A percentile compares a stretch with the other conserved stretches of the same genome.
Evolutionary conservation across 2,329 filamentous ascomycete genomes (phyloP).

Genomic region (Cercospora brassicicola): DNA sequence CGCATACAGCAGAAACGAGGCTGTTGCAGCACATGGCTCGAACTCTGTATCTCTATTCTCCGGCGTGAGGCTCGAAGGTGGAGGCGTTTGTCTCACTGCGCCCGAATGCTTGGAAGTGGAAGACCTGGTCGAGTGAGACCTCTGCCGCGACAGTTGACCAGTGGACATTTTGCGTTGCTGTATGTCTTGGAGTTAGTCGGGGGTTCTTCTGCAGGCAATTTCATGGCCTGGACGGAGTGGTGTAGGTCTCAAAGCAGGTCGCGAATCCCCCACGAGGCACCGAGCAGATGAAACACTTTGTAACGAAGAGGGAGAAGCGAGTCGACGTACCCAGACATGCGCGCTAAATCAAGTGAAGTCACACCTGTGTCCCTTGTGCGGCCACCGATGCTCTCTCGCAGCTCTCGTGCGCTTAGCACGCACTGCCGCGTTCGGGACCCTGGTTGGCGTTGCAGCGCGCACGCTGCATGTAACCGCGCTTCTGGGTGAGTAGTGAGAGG

Average conservation of each 20-base stretch:
- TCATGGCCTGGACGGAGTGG: constrained; percentile 29
- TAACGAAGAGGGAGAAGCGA: constrained; percentile 20
- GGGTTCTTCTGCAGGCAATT: constrained; percentile 9
- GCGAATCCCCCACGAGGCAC: constrained; percentile 26
- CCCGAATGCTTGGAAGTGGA: constrained; percentile 14
- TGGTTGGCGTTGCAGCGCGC: constrained; percentile 26
- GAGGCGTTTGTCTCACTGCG: constrained; percentile 37
- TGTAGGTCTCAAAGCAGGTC: constrained; percentile 27
- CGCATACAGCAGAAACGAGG: constrained; percentile 85
- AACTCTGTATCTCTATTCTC: constrained; percentile 59
- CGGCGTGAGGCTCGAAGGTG: constrained; percentile 48
- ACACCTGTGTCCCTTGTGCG: constrained; percentile 27
- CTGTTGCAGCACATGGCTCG: constrained; percentile 86
- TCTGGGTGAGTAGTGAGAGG: constrained; percentile 18
- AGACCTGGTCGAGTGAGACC: constrained; percentile 37
- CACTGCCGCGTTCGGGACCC: constrained; percentile 29
- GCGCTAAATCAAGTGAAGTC: constrained; percentile 36
- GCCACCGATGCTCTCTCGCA: constrained; percentile 32
- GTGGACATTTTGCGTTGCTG: constrained; percentile 45
- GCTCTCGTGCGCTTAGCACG: constrained; percentile 34
- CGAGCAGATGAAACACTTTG: constrained; percentile 31
- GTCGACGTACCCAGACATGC: constrained; percentile 39
- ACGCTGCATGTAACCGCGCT: constrained; percentile 47
- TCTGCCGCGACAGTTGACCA: constrained; percentile 43
- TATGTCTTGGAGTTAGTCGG: constrained; percentile 30